phyloP scores from a whole-genome alignment of 2,329 filamentous ascomycete genomes.

The Mycosphaerella sp. region DNA sequence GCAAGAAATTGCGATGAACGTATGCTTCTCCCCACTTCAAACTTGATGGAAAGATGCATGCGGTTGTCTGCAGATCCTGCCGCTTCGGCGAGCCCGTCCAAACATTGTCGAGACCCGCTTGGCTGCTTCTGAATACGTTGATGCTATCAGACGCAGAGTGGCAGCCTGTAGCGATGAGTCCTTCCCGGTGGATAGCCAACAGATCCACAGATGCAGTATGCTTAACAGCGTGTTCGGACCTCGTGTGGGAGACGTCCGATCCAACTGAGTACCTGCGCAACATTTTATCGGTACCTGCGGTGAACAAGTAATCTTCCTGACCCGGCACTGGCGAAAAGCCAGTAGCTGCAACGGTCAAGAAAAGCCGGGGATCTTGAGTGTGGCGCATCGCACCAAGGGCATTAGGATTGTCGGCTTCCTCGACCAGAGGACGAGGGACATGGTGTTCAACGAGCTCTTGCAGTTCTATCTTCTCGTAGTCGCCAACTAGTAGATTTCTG shows the following conservation, averaged over 20 bases:
- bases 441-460: constrained; percentile 52
- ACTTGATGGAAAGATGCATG: constrained; percentile 39
- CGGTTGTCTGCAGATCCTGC: constrained; percentile 23
- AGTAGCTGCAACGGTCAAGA: constrained; percentile 51
- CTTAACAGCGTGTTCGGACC: constrained; percentile 27
- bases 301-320: constrained; percentile 19
- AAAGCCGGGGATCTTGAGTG: constrained; percentile 49
- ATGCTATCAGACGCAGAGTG: constrained; percentile 19
- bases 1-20: constrained; percentile 40
- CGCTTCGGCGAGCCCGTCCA: constrained; percentile 20
- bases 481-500: constrained; percentile 53
- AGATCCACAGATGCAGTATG: constrained; percentile 49
- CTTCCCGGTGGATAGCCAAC: constrained; percentile 36
- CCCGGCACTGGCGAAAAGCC: constrained; percentile 43
- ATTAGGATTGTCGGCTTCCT: constrained; percentile 37
- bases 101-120: background rate
- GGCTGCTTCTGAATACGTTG: constrained; percentile 17
- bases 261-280: constrained; percentile 36
- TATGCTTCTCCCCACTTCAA: constrained; percentile 44
- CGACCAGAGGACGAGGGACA: constrained; percentile 37
- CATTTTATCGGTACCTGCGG: constrained; percentile 50
- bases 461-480: constrained; percentile 39
- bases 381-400: constrained; percentile 42
- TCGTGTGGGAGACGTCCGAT: constrained; percentile 3
- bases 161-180: constrained; percentile 21